Percentiles rank a stretch among this genome's conserved stretches.
phyloP scores from a whole-genome alignment of 169 alveolate species.

The Ichthyophthirius multifiliis region DNA sequence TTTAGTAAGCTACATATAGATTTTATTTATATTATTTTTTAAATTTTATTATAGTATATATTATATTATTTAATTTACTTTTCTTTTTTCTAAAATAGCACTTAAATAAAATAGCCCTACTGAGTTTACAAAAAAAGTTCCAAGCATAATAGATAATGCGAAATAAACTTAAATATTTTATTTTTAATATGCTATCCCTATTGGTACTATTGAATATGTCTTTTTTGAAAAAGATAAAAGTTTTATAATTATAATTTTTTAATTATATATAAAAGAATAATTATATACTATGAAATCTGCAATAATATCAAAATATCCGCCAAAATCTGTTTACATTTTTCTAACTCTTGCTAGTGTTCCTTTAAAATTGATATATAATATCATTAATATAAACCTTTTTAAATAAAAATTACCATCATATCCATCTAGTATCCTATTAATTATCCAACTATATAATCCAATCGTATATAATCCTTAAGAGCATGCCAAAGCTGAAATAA shows the following conservation, averaged over 20 bases:
- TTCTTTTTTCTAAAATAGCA: constrained; percentile 45
- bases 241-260: not conserved
- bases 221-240: not conserved
- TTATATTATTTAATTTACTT: not conserved
- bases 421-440: constrained; percentile 50
- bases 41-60: too few relatives aligned
- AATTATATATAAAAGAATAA: not conserved
- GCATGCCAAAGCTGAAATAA: constrained; percentile 7
- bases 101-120: constrained; percentile 46
- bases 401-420: constrained; percentile 33
- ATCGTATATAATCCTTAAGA: not conserved
- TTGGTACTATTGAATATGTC: constrained; percentile 48
- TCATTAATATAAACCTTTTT: not conserved
- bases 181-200: constrained; percentile 27
- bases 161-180: constrained; percentile 5
- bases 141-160: constrained; percentile 12
- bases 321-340: constrained; percentile 42
- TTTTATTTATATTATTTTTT: too few relatives aligned
- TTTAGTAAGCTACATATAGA: not conserved
- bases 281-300: constrained; percentile 44
- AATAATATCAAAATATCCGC: constrained; percentile 56
- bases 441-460: constrained; percentile 10
- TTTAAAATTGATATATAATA: not conserved
- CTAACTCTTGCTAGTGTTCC: constrained; percentile 59
- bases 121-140: constrained; percentile 45